Base-by-base conservation (phyloP, 257 asterid genomes). In the Capsicum baccatum region DNA sequence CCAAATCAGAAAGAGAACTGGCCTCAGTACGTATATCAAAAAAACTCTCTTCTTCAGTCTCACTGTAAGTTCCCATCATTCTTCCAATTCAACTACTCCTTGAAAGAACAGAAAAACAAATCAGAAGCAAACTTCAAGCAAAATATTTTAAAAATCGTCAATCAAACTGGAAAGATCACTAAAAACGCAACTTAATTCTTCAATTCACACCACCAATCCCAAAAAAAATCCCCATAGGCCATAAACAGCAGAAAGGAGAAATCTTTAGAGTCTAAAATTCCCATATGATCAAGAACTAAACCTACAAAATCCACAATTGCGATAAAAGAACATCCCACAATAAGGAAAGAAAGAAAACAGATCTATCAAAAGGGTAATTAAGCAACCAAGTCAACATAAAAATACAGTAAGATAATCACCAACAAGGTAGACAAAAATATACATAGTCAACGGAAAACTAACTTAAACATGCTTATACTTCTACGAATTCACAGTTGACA, bases 1-100 rank as follows among this genome's bases (percentile, higher is more conserved):
- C 88, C 55, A 85, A 79, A 68, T 80, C 86, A 0, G 62, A 76
- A 63, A 52, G 81, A 81, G 93, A 85, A 58, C 89, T 76, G 5
- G 87, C 79, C 67, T 91, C 94, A 17, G 91, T 92, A 9, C 86
- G 80, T 86, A 90, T 87, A 88, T 93, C 98, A 55, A 93, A 89
- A 83, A 90, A 96, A 55, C 84, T 89, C 84, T 94, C 94, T 44
- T 90, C 87, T 52, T 84, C 95, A 17, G 76, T 58, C 64, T 81
- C 94, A 57, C 88, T 83, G 64, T n/a, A 86, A 87, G 85, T 87
- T 62, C 69, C 87, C 98, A 90, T 94, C 89, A 7, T 86, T 56
- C 52, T 66, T 86, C 12, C 63, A 76, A 83, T 48, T 74, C n/a
- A 74, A 52, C 47, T 76, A 52, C 26, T 52, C 81, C 81, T 76